Base-by-base conservation (phyloP, 2,329 filamentous ascomycete genomes). In the Sarocladiaceae sp. region DNA sequence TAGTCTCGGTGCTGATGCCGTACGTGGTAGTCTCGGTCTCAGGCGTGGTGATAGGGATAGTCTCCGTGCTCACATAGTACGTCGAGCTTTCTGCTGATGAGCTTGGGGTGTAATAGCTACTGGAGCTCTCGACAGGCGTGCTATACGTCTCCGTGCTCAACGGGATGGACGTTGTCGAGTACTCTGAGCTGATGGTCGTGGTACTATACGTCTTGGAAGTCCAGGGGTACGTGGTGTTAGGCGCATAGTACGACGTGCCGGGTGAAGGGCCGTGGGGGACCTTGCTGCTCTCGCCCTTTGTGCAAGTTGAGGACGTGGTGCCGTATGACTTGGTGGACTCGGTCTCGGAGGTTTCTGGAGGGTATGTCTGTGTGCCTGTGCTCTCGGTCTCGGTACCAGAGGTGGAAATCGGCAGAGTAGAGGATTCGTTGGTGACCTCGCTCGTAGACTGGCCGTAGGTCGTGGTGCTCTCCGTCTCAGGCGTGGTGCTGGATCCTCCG, bases 11-110 rank as follows among this genome's bases (percentile, higher is more conserved):
- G 34, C 34, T 39, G 19, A 26, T 26, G 21, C 34, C 34, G 16
- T 39, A 39, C 4, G 34, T 39, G 6, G 34, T 39, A 9, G 5
- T 39, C 34, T 39, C 34, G 18, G 19, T 39, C 34, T 26, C 34
- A 23, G 34, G 19, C 5, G 37, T 41, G 15, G 37, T 41, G 23
- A 27, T 6, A 4, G 34, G 34, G 19, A 39, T 26, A 4, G 37
- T 41, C 37, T 41, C 37, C 37, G 37, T 41, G 37, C 37, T 41
- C 23, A 41, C 23, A 18, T 41, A 18, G 37, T 41, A 41, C 23
- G 37, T 41, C 20, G 37, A 41, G 34, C 34, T 26, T 26, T 24
- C 19, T 21, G n/a, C 19, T 4, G 34, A 24, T n/a, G 19, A 24
- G 34, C 37, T 41, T 5, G 4, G 21, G 10, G 26, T n/a, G n/a